Conservation (phyloP, 257 asterid species). For the Eucommia ulmoides region DNA sequence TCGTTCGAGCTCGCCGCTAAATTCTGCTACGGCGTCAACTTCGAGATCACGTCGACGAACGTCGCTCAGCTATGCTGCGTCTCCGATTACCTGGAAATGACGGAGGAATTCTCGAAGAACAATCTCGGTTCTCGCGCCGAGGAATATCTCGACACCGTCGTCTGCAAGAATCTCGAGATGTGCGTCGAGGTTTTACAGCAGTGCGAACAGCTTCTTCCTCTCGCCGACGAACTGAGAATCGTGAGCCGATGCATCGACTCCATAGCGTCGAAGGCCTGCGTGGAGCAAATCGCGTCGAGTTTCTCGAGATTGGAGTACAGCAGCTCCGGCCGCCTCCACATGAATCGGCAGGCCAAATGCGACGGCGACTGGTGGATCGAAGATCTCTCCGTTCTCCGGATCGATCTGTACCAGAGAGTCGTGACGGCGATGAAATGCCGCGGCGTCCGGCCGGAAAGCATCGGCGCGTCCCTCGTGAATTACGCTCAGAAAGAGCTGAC, state of each 20-base stretch:
- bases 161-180: slow-evolving; percentile 71
- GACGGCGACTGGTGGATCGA: slow-evolving; percentile 39
- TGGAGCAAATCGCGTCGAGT: slow-evolving; percentile 94
- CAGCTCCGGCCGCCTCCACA: background rate
- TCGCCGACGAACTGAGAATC: slow-evolving; percentile 69
- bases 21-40: slow-evolving; percentile 83
- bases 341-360: background rate
- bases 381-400: slow-evolving; percentile 36
- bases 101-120: slow-evolving; percentile 67
- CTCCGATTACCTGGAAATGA: slow-evolving; percentile 84
- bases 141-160: slow-evolving; percentile 61
- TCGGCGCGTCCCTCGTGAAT: slow-evolving; percentile 75
- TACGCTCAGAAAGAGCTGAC: slow-evolving; percentile 72
- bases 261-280: slow-evolving; percentile 89
- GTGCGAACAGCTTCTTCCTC: slow-evolving; percentile 76
- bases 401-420: slow-evolving; percentile 39
- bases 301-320: slow-evolving; percentile 29
- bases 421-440: slow-evolving; percentile 80
- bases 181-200: slow-evolving; percentile 74
- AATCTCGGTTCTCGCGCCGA: slow-evolving; percentile 70
- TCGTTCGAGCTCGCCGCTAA: slow-evolving; percentile 84
- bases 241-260: slow-evolving; percentile 66
- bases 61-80: slow-evolving; percentile 74
- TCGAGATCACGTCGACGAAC: slow-evolving; percentile 75
- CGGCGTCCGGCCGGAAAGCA: slow-evolving; percentile 90